These are phyloP conservation scores for Fusarium udum DNA, from an alignment of 2,329 filamentous ascomycete species.

Conservation along the genomic window DNA sequence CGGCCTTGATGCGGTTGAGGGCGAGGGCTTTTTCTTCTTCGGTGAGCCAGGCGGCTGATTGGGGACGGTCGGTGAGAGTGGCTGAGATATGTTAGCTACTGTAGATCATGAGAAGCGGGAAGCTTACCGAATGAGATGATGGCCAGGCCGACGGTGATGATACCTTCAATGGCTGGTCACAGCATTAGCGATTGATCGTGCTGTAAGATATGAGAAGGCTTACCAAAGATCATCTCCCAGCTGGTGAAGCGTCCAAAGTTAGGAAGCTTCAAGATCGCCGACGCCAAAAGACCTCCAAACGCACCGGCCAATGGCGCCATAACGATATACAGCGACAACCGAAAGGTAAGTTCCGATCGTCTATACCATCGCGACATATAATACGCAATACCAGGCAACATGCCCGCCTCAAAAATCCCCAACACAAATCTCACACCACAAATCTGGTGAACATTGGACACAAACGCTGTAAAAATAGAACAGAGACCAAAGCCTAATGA, in stretches of 20 bases:
- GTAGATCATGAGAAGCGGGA: accelerated
- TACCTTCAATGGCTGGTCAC: conserved; percentile 67
- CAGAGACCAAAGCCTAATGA: conserved; percentile 67
- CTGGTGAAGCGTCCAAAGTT: conserved; percentile 62
- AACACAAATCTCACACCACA: conserved; percentile 69
- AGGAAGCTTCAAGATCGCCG: conserved; percentile 68
- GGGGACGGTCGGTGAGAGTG: conserved; percentile 74
- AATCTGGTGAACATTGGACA: conserved; percentile 56
- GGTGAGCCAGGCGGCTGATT: conserved; percentile 71
- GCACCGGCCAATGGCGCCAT: conserved; percentile 73
- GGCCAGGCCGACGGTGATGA: conserved; percentile 63
- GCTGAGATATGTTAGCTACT: conserved; percentile 24
- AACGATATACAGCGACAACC: conserved; percentile 71
- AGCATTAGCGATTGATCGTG: too few species aligned
- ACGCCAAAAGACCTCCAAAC: conserved; percentile 72
- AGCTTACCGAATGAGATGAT: conserved; percentile 51
- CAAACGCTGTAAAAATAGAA: conserved; percentile 70
- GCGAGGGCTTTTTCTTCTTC: conserved; percentile 71
- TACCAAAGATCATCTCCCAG: conserved; percentile 75
- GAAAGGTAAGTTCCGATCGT: conserved; percentile 69
- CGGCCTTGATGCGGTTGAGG: conserved; percentile 66
- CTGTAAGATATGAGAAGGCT: accelerated
- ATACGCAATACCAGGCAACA: conserved; percentile 73
- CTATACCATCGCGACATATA: conserved; percentile 73
- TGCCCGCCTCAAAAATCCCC: conserved; percentile 70